Evolutionary conservation across 2,329 filamentous ascomycete species (phyloP).

Genomic region (Verticillium nubilum): DNA sequence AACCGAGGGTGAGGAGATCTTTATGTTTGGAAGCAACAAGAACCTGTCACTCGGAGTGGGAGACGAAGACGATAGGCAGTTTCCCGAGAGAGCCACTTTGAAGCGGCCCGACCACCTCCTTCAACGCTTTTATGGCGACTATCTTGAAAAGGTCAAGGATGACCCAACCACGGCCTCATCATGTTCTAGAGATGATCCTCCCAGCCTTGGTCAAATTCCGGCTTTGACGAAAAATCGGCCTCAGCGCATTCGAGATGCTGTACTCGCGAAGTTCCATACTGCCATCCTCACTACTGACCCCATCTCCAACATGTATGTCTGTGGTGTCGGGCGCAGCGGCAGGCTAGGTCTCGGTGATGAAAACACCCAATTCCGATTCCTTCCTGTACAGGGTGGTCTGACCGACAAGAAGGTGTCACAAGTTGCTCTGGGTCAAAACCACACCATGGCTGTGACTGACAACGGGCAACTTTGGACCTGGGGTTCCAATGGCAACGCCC

Average conservation of each 20-base stretch:
- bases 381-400: conserved; percentile 73
- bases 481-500: conserved; percentile 81
- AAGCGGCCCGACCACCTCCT: conserved; percentile 74
- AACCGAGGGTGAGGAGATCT: conserved; percentile 71
- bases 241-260: conserved; percentile 72
- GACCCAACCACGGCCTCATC: conserved; percentile 13
- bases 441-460: conserved; percentile 79
- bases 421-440: conserved; percentile 87
- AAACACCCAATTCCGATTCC: conserved; percentile 80
- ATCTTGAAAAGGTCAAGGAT: conserved; percentile 42
- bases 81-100: conserved; percentile 76
- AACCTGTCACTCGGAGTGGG: conserved; percentile 89
- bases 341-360: conserved; percentile 87
- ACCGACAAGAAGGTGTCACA: conserved; percentile 67
- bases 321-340: conserved; percentile 85
- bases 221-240: conserved; percentile 66
- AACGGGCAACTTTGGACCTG: conserved; percentile 90
- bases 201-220: conserved; percentile 54
- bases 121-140: conserved; percentile 65
- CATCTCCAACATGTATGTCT: conserved; percentile 86
- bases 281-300: conserved; percentile 84
- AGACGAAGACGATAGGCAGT: conserved; percentile 93
- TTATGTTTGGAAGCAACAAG: conserved; percentile 93
- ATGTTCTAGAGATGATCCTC: conserved; percentile 6
- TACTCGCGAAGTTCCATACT: conserved; percentile 87